These are phyloP conservation scores for Russula sp. DNA, from an alignment of 768 basidiomycete species.

Conservation along the genomic window DNA sequence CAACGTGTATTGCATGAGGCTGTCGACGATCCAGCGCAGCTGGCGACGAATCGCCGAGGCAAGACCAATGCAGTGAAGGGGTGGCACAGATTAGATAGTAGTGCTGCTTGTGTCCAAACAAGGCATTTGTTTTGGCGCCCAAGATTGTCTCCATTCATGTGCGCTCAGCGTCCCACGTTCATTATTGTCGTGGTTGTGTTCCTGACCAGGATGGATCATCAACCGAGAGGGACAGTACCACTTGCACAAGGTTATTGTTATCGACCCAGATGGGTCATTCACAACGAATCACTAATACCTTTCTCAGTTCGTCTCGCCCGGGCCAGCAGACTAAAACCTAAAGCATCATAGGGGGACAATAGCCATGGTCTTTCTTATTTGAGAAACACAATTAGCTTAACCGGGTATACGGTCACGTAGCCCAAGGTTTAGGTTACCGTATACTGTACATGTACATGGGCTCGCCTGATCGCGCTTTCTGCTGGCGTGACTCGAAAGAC, in stretches of 20 bases:
- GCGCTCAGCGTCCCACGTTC: not conserved
- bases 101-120: not conserved
- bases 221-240: not conserved
- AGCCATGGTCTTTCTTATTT: not conserved
- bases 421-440: not conserved
- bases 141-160: not conserved
- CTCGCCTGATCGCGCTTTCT: not conserved
- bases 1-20: slow-evolving; percentile 16
- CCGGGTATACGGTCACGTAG: not conserved
- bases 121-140: not conserved
- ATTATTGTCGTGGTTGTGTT: not conserved
- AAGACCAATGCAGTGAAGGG: slow-evolving; percentile 7
- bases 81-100: slow-evolving; percentile 2
- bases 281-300: not conserved
- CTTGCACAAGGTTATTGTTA: slow-evolving; percentile 14
- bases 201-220: not conserved
- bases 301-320: too few relatives aligned
- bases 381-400: slow-evolving; percentile 12
- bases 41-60: slow-evolving; percentile 6
- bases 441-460: not conserved
- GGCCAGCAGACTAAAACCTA: not conserved
- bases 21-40: slow-evolving; percentile 19
- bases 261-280: not conserved
- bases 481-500: not conserved
- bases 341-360: not conserved